Base-by-base conservation (phyloP, 306 rosid species). In the Vigna mungo region DNA sequence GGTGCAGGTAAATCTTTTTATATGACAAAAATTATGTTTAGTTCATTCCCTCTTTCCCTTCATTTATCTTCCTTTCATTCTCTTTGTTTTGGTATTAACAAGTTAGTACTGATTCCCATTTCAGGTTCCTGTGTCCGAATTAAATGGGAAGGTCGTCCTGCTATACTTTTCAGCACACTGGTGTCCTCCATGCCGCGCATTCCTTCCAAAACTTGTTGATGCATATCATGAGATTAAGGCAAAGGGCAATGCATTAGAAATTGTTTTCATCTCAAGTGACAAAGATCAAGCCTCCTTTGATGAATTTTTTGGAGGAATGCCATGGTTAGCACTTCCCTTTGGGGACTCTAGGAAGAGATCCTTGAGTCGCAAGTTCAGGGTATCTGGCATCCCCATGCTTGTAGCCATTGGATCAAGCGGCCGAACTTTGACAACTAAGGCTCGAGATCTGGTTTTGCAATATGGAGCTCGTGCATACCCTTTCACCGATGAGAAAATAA, bases 91-190 rank as follows among this genome's bases (percentile, higher is more conserved):
- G 34, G 46, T 46, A 23, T 62, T 73, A 54, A 75, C 15, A n/a
- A 23, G 34, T 66, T 58, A 15, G 25, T 34, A 68, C 51, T 44
- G 32, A 7, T 77, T 46, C 4, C 43, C 5, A 72, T 53, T 64
- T 73, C 85, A 91, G 98, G 65, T 91, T 63, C 91, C 78, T 0
- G 92, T 94, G 55, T 86, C 90, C 11, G 90, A 86, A 63, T 80
- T 94, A 20, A 83, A 82, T 65, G 96, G 97, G 65, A 90, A 87
- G 87, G 89, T 36, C 48, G 77, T 94, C 69, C 87, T 94, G 43
- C 87, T 94, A 17, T 94, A 91, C 81, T 94, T 94, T 88, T 94
- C 97, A 44, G 98, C 94, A 9, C 91, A 90, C 9, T 90, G 97
- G 96, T 88, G 96, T 74, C 89, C 91, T 44, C 93, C 94, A 36